Base-by-base conservation (phyloP, 768 basidiomycete genomes). In the Termitomyces eurrhizus region DNA sequence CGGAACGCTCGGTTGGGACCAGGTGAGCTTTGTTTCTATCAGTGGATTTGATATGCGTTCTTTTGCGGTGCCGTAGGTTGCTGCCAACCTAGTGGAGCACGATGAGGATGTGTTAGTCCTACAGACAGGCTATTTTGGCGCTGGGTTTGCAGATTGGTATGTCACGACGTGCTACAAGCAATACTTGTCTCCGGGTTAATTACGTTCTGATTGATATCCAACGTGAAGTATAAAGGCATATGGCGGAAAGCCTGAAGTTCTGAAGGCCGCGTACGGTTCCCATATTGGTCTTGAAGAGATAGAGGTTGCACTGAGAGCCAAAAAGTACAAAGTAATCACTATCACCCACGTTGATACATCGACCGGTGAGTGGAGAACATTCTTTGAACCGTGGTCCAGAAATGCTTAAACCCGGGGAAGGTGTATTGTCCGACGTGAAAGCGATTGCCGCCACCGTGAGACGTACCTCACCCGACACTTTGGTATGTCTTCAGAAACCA, bases 271-370 rank as follows among this genome's bases (percentile, higher is more conserved):
- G 8, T 75, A 94, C 53, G 94, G 93, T 24, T 80, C 78, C 9
- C 78, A 83, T 2, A 85, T 91, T 21, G 73, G 78, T 42, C 69
- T 76, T 26, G 70, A 74, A 3, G 82, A 84, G 41, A 72, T 93
- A 36, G 85, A 87, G 67, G 69, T 73, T 8, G 88, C 89, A 1
- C 77, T 96, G 55, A 77, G 77, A 71, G 71, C 78, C 59, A 87
- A 88, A 73, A 84, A 83, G 66, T 94, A 88, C 82, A 93, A 93
- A 70, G 68, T 90, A 52, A 75, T 95, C 64, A 92, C 92, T 9
- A 82, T 97, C 64, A 95, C 95, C 1, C 94, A 97, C 66, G 94
- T 94, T 56, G 92, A 94, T 72, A 94, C 92, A 2, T 92, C 87
- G 4, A 92, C 89, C 44, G 86, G 88, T 78, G 49, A 60, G 75